Percentiles rank a stretch among this genome's conserved stretches.
phyloP scores from a whole-genome alignment of 768 basidiomycete species.

The Lactifluus volemus region DNA sequence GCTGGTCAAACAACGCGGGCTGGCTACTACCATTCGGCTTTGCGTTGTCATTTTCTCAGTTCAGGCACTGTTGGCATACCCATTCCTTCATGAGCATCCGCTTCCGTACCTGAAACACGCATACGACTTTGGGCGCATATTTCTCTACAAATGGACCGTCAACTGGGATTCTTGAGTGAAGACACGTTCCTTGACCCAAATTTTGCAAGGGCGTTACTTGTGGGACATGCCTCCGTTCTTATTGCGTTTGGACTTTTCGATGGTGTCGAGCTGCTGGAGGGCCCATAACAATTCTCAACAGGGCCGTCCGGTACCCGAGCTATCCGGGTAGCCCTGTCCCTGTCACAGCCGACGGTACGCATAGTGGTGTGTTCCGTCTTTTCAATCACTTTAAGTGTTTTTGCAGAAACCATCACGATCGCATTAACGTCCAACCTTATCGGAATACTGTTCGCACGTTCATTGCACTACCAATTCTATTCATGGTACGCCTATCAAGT shows the following conservation, averaged over 20 bases:
- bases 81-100: constrained; percentile 57
- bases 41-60: constrained; percentile 35
- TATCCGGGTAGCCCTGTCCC: constrained; percentile 38
- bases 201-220: constrained; percentile 56
- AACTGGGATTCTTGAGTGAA: constrained; percentile 90
- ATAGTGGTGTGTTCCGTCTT: constrained; percentile 14
- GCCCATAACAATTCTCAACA: constrained; percentile 41
- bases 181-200: constrained; percentile 57
- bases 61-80: constrained; percentile 56
- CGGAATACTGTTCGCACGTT: constrained; percentile 87
- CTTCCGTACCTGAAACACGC: constrained; percentile 63
- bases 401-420: constrained; percentile 64
- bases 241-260: constrained; percentile 55
- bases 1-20: constrained; percentile 64
- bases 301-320: constrained; percentile 44
- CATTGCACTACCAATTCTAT: constrained; percentile 97
- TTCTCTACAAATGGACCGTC: constrained; percentile 95
- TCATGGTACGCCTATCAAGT: constrained; percentile 93
- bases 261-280: constrained; percentile 81
- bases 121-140: constrained; percentile 82
- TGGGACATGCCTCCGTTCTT: constrained; percentile 54
- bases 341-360: constrained; percentile 58
- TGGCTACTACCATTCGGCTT: constrained; percentile 43
- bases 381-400: neutral
- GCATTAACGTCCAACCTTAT: constrained; percentile 89